Evolutionary conservation across 371 early-diverging fungal genomes (phyloP).

Genomic region (Mucor ambiguus): DNA sequence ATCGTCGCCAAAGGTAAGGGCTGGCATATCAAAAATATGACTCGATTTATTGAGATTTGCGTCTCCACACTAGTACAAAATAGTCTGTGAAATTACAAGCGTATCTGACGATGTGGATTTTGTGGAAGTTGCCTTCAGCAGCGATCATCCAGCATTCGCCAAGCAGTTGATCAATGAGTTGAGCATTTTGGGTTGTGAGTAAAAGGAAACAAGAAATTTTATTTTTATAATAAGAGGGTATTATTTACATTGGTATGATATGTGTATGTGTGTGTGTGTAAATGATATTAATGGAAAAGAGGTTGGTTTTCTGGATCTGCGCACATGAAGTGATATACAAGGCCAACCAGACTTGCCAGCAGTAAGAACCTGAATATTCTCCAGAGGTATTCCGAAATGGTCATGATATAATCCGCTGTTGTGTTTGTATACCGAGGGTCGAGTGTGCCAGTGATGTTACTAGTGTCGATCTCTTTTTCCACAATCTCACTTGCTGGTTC

Average conservation of each 20-base stretch:
- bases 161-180: background rate
- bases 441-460: background rate
- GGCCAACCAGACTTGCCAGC: conserved; percentile 32
- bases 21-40: background rate
- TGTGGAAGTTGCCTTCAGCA: conserved; percentile 11
- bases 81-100: conserved; percentile 9
- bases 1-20: conserved; percentile 16
- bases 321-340: conserved; percentile 40
- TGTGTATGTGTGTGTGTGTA: background rate
- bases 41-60: conserved; percentile 1
- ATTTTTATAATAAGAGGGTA: background rate
- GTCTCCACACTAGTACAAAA: conserved; percentile 2
- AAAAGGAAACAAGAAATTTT: background rate
- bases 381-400: conserved; percentile 37
- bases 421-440: background rate
- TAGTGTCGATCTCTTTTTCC: conserved; percentile 4
- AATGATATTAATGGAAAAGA: background rate
- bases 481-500: conserved; percentile 16
- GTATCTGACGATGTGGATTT: conserved; percentile 6
- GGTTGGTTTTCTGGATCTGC: conserved; percentile 16
- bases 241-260: background rate
- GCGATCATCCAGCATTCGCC: background rate
- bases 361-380: conserved; percentile 31
- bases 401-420: conserved; percentile 10
- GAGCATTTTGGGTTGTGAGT: background rate